A percentile compares a stretch with the other conserved stretches of the same genome.
Evolutionary conservation across 75 land plant genomes (phyloP).

Genomic region (Picea sitchensis): DNA sequence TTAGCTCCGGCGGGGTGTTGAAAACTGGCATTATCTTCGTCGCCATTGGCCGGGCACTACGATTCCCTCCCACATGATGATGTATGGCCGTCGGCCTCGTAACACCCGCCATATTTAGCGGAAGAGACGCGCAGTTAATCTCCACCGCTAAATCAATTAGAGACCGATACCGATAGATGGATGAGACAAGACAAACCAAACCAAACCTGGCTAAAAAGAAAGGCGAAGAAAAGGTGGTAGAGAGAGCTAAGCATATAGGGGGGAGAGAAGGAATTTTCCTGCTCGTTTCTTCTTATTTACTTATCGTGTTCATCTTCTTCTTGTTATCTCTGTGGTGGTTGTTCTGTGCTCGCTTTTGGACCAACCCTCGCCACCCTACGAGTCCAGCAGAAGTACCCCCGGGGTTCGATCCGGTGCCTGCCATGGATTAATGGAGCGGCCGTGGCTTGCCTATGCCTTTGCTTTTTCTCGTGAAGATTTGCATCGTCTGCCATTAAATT

Average conservation of each 20-base stretch:
- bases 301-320: not conserved
- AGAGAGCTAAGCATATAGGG: not conserved
- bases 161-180: not conserved
- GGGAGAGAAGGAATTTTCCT: not conserved
- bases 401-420: conserved; percentile 6
- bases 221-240: conserved; percentile 5
- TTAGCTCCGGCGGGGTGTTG: no score
- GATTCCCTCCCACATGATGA: conserved; percentile 4
- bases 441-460: not conserved
- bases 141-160: conserved; percentile 1
- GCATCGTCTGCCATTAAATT: not conserved
- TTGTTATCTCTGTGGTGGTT: not conserved
- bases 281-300: not conserved
- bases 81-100: conserved; percentile 8
- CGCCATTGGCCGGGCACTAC: not conserved
- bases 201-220: not conserved
- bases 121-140: not conserved
- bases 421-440: not conserved
- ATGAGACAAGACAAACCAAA: not conserved
- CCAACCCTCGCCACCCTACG: conserved; percentile 14
- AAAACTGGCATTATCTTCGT: no score
- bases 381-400: not conserved
- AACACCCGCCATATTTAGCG: conserved; percentile 10
- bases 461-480: not conserved
- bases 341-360: no score